These are phyloP conservation scores for Purshia tridentata DNA, from an alignment of 306 rosid species.

Conservation along the genomic window DNA sequence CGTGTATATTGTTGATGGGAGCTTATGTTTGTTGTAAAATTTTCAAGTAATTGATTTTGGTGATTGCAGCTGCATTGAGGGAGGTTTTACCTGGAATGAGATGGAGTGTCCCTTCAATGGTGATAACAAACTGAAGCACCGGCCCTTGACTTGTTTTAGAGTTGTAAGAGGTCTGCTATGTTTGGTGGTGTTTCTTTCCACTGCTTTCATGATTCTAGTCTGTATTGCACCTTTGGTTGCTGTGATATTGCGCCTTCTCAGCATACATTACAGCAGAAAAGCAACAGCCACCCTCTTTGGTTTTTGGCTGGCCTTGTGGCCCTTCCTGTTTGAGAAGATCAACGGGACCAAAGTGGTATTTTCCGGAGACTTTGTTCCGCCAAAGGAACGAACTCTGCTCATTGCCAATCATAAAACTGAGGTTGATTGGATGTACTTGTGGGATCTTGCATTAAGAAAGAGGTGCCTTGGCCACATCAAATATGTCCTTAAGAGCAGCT, in stretches of 20 bases:
- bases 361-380: slow-evolving; percentile 73
- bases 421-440: slow-evolving; percentile 99
- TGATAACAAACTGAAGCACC: slow-evolving; percentile 52
- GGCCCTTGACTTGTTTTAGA: slow-evolving; percentile 62
- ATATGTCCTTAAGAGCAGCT: slow-evolving; percentile 86
- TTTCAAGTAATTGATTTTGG: background rate
- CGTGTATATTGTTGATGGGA: background rate
- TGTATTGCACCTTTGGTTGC: slow-evolving; percentile 62
- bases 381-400: slow-evolving; percentile 72
- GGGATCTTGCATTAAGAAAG: slow-evolving; percentile 87
- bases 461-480: slow-evolving; percentile 78
- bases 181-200: slow-evolving; percentile 73
- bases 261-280: slow-evolving; percentile 63
- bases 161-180: slow-evolving; percentile 71
- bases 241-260: slow-evolving; percentile 49
- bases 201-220: slow-evolving; percentile 72
- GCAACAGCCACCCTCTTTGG: slow-evolving; percentile 61
- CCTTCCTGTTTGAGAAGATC: slow-evolving; percentile 76
- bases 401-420: slow-evolving; percentile 93
- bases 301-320: slow-evolving; percentile 87
- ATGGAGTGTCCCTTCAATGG: slow-evolving; percentile 61
- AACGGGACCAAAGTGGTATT: slow-evolving; percentile 78
- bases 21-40: background rate
- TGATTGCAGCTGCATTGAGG: slow-evolving; percentile 47
- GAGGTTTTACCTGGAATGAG: slow-evolving; percentile 46